A percentile compares a stretch with the other conserved stretches of the same genome.
These are phyloP conservation scores for Lomentospora prolificans DNA, from an alignment of 2,329 filamentous ascomycete genomes.

Conservation along the genomic window DNA sequence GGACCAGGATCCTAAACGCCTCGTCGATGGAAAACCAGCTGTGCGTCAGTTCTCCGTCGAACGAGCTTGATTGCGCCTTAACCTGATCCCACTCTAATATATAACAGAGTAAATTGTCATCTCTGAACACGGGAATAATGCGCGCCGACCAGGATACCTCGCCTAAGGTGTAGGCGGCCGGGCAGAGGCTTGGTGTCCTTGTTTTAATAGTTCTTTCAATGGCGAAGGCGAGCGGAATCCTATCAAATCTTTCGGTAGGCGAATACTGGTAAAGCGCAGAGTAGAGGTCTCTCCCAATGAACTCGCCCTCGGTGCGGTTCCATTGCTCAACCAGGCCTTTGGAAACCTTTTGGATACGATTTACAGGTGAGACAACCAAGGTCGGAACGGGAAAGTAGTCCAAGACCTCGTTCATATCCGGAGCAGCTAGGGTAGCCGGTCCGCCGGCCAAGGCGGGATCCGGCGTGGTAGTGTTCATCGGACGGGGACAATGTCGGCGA, in stretches of 20 bases:
- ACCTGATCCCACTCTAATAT: conserved; percentile 22
- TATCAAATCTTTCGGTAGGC: conserved; percentile 17
- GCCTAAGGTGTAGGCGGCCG: conserved; percentile 12
- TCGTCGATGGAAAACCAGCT: conserved; percentile 33
- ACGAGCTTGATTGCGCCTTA: conserved; percentile 7
- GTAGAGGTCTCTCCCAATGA: conserved; percentile 20
- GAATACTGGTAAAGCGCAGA: conserved; percentile 17
- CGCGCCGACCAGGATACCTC: conserved; percentile 20
- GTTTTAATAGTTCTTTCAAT: conserved; percentile 20
- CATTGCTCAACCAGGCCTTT: conserved; percentile 19
- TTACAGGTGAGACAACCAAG: conserved; percentile 20
- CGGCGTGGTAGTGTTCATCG: not conserved
- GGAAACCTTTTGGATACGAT: conserved; percentile 21
- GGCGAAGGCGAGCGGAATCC: conserved; percentile 16
- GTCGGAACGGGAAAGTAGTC: conserved; percentile 21
- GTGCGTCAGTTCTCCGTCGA: conserved; percentile 15
- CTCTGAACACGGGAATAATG: conserved; percentile 21
- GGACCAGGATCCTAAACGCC: conserved; percentile 50
- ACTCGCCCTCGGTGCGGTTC: conserved; percentile 15
- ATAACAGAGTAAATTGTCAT: conserved; percentile 19
- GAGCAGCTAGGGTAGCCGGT: not conserved
- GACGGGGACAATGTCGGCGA: not conserved
- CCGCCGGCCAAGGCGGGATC: not conserved
- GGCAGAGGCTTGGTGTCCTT: conserved; percentile 17
- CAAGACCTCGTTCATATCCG: conserved; percentile 16